phyloP scores from a whole-genome alignment of 495 filamentous ascomycete genomes.

The Trichoderma virens region DNA sequence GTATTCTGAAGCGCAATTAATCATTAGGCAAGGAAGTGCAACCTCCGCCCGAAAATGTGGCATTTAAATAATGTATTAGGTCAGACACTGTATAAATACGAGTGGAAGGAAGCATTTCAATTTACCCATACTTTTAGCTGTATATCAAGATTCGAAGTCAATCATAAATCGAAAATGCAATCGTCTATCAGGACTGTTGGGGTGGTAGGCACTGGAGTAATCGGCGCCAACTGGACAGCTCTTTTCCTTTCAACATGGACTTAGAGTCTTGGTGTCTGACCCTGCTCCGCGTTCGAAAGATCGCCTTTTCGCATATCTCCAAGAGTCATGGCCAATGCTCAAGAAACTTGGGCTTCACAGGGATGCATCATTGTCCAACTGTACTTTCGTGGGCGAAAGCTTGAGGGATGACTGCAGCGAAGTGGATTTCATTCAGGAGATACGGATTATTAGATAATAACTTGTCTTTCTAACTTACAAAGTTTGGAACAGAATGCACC shows the following conservation, averaged over 20 bases:
- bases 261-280: constrained; percentile 14
- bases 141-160: too few species aligned
- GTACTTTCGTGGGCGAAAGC: constrained; percentile 14
- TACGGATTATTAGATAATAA: not conserved
- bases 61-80: too few species aligned
- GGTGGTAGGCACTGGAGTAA: constrained; percentile 19
- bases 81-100: too few species aligned
- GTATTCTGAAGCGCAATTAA: too few species aligned
- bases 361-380: constrained; percentile 14
- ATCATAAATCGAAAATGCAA: too few species aligned
- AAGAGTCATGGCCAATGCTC: constrained; percentile 15
- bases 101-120: too few species aligned
- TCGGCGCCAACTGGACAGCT: constrained; percentile 15
- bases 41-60: too few species aligned
- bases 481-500: too few species aligned
- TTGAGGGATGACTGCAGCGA: constrained; percentile 10
- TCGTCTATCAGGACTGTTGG: constrained; percentile 15
- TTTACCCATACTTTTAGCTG: too few species aligned
- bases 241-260: constrained; percentile 18
- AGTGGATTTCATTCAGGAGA: constrained; percentile 21
- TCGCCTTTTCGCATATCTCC: constrained; percentile 12
- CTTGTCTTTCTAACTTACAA: too few species aligned
- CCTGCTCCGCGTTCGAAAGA: constrained; percentile 16
- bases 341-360: constrained; percentile 14
- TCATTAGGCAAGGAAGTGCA: too few species aligned